Conservation (phyloP, 1,284 basidiomycete genomes). For the Melampsora larici-populina region DNA sequence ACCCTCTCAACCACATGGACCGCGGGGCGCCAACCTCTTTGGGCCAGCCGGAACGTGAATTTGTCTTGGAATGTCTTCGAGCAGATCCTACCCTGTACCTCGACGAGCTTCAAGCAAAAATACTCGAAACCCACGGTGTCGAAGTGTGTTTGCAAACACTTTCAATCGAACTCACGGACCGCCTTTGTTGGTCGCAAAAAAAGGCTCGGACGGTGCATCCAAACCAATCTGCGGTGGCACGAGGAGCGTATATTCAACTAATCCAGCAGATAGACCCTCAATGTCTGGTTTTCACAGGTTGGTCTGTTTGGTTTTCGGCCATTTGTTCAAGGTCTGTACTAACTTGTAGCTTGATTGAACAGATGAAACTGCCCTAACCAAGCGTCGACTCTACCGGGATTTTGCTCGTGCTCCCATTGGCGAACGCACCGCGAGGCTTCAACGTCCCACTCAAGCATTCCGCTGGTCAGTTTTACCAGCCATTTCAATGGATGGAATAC, state of each 20-base stretch:
- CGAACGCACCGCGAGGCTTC: not conserved
- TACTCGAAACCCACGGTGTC: not conserved
- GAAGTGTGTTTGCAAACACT: not conserved
- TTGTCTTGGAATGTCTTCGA: not conserved
- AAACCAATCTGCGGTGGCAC: too few species aligned
- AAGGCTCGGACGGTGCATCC: not conserved
- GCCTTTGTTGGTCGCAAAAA: not conserved
- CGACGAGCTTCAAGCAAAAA: not conserved
- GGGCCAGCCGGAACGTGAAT: not conserved
- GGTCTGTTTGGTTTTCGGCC: not conserved
- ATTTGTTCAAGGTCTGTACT: not conserved
- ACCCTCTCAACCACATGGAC: not conserved
- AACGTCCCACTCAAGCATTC: too few species aligned
- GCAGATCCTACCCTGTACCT: not conserved
- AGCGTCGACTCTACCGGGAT: too few species aligned
- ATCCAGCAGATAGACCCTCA: not conserved
- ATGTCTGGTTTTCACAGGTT: constrained; percentile 10
- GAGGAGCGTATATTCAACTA: not conserved
- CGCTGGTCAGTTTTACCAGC: too few species aligned
- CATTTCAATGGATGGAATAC: too few species aligned
- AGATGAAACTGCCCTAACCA: not conserved
- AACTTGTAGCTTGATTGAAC: not conserved
- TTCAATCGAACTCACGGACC: not conserved
- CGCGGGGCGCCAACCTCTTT: not conserved
- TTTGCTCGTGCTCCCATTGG: too few species aligned